Base-by-base conservation (phyloP, 192 early-diverging fungal genomes). In the Glomus cerebriforme region DNA sequence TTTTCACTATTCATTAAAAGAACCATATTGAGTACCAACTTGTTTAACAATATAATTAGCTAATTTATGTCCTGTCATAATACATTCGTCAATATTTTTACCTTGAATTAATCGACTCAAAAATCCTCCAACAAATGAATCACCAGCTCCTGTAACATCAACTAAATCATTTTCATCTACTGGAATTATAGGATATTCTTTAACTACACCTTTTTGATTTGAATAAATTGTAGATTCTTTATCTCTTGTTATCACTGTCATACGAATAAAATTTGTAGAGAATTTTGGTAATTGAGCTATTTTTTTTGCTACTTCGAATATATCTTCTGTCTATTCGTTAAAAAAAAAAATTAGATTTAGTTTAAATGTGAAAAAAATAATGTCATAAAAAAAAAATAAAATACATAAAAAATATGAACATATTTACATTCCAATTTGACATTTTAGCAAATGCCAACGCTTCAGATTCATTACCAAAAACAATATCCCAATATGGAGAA, bases 401-500 rank as follows among this genome's bases (percentile, higher is more conserved):
- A n/a, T n/a, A n/a, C n/a, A 6, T 9, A 39, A 39, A 9, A 39
- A 39, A 39, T 39, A 10, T 9, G 9, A 39, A 9, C 9, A 39
- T n/a, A 79, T 64, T 58, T 71, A 76, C 79, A 37, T 84, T 87
- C 77, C 91, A 88, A 72, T 89, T 89, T 83, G 95, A 89, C 77
- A 92, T 87, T 65, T 84, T 81, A 59, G 96, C 90, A 81, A 93
- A 96, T 59, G 96, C 88, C n/a, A 84, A 88, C 32, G 98, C 96
- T 83, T 99, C 98, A 84, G 93, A 88, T 83, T 99, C 98, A 82
- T 99, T 99, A 86, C 97, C 96, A 87, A 98, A 98, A 75, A 99
- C 82, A 64, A 97, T 85, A 86, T 99, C 95, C 78, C 92, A 89
- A 88, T 98, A 98, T 39, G 92, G 93, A 74, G 95, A 74, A 35